Evolutionary conservation across 495 filamentous ascomycete genomes (phyloP).

Genomic region (Viridothelium virens): DNA sequence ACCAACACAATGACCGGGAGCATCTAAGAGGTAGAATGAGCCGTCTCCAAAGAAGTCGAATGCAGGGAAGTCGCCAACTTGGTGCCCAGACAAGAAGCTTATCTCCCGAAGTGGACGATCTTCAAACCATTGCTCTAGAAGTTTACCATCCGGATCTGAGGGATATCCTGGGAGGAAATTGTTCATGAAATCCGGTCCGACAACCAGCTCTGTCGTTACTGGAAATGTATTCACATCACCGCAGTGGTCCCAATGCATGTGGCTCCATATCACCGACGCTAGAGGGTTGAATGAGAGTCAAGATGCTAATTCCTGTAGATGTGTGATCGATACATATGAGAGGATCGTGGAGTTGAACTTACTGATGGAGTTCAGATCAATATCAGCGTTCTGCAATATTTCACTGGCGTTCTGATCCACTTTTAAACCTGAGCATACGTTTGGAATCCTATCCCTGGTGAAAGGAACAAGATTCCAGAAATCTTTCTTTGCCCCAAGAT

Average conservation of each 20-base stretch:
- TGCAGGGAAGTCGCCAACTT: constrained; percentile 43
- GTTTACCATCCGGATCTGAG: constrained; percentile 24
- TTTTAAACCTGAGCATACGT: constrained; percentile 40
- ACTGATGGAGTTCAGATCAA: constrained; percentile 12
- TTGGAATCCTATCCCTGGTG: constrained; percentile 4
- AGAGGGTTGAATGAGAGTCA: constrained; percentile 10
- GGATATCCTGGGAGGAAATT: constrained; percentile 48
- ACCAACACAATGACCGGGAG: constrained; percentile 39
- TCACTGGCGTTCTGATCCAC: constrained; percentile 21
- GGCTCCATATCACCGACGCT: constrained; percentile 4
- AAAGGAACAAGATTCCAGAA: constrained; percentile 16
- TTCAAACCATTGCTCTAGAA: constrained; percentile 43
- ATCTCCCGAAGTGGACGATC: constrained; percentile 25
- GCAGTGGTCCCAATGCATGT: constrained; percentile 51
- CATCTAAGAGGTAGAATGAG: constrained; percentile 38
- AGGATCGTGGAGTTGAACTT: neutral
- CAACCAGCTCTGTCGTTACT: constrained; percentile 36
- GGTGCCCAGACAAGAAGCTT: neutral
- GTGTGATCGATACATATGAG: constrained; percentile 37
- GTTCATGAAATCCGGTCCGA: constrained; percentile 50
- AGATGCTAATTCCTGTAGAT: constrained; percentile 47
- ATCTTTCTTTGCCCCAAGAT: constrained; percentile 20
- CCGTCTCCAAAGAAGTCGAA: constrained; percentile 48
- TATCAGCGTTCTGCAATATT: neutral
- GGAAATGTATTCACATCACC: constrained; percentile 49